These are phyloP conservation scores for Lactarius evosmus DNA, from an alignment of 768 basidiomycete species.

Conservation along the genomic window DNA sequence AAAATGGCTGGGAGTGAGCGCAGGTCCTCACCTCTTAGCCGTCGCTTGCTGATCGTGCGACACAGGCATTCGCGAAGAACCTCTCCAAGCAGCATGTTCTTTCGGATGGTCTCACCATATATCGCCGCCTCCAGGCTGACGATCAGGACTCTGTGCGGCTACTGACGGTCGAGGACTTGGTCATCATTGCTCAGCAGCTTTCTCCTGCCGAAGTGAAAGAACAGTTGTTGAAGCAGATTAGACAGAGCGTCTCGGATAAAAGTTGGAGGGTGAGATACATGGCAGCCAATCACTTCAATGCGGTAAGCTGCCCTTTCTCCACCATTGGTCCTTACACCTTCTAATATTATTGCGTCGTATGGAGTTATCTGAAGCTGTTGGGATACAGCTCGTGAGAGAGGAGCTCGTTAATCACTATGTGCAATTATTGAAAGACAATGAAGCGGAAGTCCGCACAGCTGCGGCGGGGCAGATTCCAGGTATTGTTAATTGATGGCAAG, in stretches of 20 bases:
- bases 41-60: conserved; percentile 6
- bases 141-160: conserved; percentile 98
- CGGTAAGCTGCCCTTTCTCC: conserved; percentile 46
- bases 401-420: conserved; percentile 93
- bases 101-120: conserved; percentile 85
- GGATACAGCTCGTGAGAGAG: conserved; percentile 85
- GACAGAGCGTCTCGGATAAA: conserved; percentile 87
- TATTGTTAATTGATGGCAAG: conserved; percentile 34
- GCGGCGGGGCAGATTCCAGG: conserved; percentile 96
- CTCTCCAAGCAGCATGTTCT: conserved; percentile 78
- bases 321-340: conserved; percentile 1
- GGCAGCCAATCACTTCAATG: conserved; percentile 96
- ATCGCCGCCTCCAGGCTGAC: conserved; percentile 89
- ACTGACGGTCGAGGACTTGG: conserved; percentile 92
- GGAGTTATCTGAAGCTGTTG: conserved; percentile 88
- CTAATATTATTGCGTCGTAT: conserved; percentile 12
- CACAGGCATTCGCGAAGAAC: conserved; percentile 73
- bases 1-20: conserved; percentile 89
- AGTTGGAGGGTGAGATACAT: conserved; percentile 99
- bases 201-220: conserved; percentile 88
- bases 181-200: conserved; percentile 84
- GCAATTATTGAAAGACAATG: conserved; percentile 93
- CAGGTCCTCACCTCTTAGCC: conserved; percentile 6
- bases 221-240: conserved; percentile 82
- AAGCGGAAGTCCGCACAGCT: conserved; percentile 97